Percentiles rank a stretch among this genome's conserved stretches.
These are phyloP conservation scores for Diaporthe longicolla DNA, from an alignment of 2,329 filamentous ascomycete species.

Conservation along the genomic window DNA sequence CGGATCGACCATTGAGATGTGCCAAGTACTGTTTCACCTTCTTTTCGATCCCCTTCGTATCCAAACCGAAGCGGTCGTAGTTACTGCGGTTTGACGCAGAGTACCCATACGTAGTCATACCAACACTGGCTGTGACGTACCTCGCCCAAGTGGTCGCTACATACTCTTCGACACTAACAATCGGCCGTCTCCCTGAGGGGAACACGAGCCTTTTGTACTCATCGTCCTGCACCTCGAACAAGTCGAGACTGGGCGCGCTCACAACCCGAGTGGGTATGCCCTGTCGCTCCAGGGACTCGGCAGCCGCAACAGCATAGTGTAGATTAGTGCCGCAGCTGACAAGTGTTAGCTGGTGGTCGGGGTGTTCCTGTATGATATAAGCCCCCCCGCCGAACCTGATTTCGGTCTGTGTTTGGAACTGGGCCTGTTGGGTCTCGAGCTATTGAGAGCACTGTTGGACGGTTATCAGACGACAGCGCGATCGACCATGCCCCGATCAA, in stretches of 20 bases:
- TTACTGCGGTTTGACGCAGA: conserved; percentile 61
- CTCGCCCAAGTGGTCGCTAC: conserved; percentile 63
- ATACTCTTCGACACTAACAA: conserved; percentile 58
- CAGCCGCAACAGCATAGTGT: conserved; percentile 58
- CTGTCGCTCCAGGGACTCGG: conserved; percentile 44
- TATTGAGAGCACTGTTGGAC: conserved; percentile 54
- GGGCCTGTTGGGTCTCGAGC: conserved; percentile 53
- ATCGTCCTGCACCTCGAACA: conserved; percentile 41
- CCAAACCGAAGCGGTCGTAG: conserved; percentile 63
- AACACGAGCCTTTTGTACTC: conserved; percentile 52
- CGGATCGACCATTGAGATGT: neutral
- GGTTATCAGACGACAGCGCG: conserved; percentile 53
- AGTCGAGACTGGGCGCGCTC: conserved; percentile 41
- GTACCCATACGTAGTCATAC: conserved; percentile 62
- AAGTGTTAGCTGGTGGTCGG: conserved; percentile 50
- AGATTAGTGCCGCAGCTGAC: conserved; percentile 47
- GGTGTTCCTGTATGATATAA: conserved; percentile 47
- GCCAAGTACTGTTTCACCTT: conserved; percentile 45
- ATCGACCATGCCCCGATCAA: conserved; percentile 66
- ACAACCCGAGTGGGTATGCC: conserved; percentile 37
- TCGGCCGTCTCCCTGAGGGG: conserved; percentile 46
- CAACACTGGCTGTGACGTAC: conserved; percentile 61
- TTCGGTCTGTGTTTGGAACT: conserved; percentile 47
- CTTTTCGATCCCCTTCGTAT: conserved; percentile 49
- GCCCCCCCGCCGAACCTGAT: conserved; percentile 52